Base-by-base conservation (phyloP, 768 basidiomycete genomes). In the Pisolithus orientalis region DNA sequence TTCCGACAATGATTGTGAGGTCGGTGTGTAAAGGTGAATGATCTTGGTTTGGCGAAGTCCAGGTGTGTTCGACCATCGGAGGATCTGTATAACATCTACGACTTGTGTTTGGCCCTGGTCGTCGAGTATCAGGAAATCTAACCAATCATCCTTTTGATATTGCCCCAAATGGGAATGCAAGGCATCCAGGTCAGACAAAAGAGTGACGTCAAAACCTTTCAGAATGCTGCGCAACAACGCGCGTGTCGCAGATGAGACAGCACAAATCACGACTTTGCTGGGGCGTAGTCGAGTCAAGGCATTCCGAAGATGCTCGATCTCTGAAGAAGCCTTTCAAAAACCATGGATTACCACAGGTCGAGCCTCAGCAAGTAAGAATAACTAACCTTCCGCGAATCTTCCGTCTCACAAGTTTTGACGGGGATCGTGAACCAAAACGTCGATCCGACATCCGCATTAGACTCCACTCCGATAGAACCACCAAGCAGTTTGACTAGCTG, bases 401-500 rank as follows among this genome's bases (percentile, higher is more conserved):
- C 75, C 1, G 78, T 74, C 31, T 75, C 70, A 59, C 75, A 79
- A 13, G 80, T 69, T 57, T 78, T 82, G 25, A 83, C 81, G 1
- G 85, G 85, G 39, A 89, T 79, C 1, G 79, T 83, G 63, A 87
- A 89, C 82, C 82, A 85, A 62, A 89, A 89, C 8, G 71, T 76
- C 3, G 84, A 85, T 3, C 87, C 85, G 44, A 75, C 70, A 49
- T 79, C 77, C 10, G 82, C 69, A 56, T 85, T 79, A 1, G 85
- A 87, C 16, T 80, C 72, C 7, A 87, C 84, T 9, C 82, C 84
- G 47, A 89, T 87, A 5, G 77, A 80, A 21, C 87, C 87, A 17
- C 83, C 81, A 79, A 87, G 83, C n/a, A 87, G 75, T 59, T 84
- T 84, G 44, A 87, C 85, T 32, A 89, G 70, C 57, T 86, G 83